A percentile compares a stretch with the other conserved stretches of the same genome.
Evolutionary conservation across 495 filamentous ascomycete species (phyloP).

Genomic region (Cladorrhinum samala): DNA sequence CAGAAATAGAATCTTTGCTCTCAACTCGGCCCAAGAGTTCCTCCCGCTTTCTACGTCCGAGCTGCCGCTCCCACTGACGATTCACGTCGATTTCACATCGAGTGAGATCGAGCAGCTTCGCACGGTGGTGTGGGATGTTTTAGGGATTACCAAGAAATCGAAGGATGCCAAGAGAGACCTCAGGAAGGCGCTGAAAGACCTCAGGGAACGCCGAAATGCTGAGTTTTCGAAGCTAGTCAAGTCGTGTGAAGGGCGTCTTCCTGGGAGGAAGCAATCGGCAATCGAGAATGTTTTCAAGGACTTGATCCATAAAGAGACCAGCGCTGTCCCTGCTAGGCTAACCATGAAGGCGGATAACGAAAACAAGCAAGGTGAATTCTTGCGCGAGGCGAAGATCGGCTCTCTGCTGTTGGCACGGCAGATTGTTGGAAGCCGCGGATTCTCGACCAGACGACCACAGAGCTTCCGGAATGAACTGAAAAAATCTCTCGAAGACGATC

Average conservation of each 20-base stretch:
- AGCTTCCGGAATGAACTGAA: constrained; percentile 36
- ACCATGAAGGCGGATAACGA: constrained; percentile 24
- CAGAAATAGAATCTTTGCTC: constrained; percentile 19
- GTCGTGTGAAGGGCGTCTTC: not conserved
- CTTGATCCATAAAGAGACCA: constrained; percentile 13
- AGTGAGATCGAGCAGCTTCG: constrained; percentile 44
- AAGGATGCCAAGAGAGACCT: constrained; percentile 23
- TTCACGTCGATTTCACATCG: constrained; percentile 42
- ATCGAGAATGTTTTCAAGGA: constrained; percentile 33
- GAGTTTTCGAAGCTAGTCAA: not conserved
- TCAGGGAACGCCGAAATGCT: not conserved
- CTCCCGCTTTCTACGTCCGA: constrained; percentile 1
- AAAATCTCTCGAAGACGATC: constrained; percentile 38
- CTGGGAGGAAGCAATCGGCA: constrained; percentile 16
- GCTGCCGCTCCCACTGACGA: not conserved
- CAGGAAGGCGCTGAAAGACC: constrained; percentile 6
- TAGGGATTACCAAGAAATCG: not conserved
- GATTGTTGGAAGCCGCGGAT: constrained; percentile 27
- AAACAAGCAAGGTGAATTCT: constrained; percentile 19
- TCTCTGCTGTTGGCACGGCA: constrained; percentile 37
- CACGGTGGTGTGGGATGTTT: not conserved
- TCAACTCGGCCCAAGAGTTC: constrained; percentile 8
- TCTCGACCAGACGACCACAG: constrained; percentile 22
- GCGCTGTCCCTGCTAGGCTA: constrained; percentile 14
- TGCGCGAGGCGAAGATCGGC: constrained; percentile 23